These are phyloP conservation scores for Hapsidospora chrysogenum DNA, from an alignment of 495 filamentous ascomycete species.

Conservation along the genomic window DNA sequence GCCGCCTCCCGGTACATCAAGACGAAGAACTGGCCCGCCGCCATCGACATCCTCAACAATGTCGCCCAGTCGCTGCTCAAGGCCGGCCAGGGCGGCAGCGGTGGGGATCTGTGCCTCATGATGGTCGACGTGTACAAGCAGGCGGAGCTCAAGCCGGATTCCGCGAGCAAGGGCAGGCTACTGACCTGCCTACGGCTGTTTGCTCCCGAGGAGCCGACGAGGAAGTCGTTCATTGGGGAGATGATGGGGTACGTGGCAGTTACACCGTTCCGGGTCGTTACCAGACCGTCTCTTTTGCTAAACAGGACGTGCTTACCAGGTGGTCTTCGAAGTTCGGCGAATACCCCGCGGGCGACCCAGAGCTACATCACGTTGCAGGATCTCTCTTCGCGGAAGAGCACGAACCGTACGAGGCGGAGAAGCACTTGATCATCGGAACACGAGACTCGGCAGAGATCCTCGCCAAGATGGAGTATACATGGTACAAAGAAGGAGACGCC, in stretches of 20 bases:
- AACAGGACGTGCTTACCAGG: too few species aligned
- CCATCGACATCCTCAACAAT: constrained; percentile 69
- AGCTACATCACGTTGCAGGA: constrained; percentile 86
- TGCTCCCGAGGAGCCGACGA: constrained; percentile 64
- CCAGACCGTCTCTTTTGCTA: too few species aligned
- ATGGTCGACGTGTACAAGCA: constrained; percentile 80
- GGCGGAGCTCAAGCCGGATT: constrained; percentile 55
- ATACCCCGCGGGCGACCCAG: constrained; percentile 83
- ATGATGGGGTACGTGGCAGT: constrained; percentile 46
- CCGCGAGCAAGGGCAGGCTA: constrained; percentile 40
- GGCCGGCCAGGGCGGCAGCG: constrained; percentile 80
- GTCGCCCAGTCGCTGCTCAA: constrained; percentile 73
- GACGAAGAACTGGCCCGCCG: constrained; percentile 60
- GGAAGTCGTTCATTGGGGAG: constrained; percentile 82
- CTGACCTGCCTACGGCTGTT: constrained; percentile 59
- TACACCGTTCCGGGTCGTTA: too few species aligned
- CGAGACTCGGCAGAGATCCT: constrained; percentile 73
- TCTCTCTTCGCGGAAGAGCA: constrained; percentile 78
- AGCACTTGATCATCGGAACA: constrained; percentile 77
- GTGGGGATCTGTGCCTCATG: constrained; percentile 75
- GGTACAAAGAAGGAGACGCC: constrained; percentile 79
- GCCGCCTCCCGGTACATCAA: constrained; percentile 88
- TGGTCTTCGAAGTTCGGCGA: constrained; percentile 80
- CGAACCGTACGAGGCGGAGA: constrained; percentile 82
- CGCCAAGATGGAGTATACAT: constrained; percentile 70